These are phyloP conservation scores for Rhododendron simsii DNA, from an alignment of 148 eudicot species.

Conservation along the genomic window DNA sequence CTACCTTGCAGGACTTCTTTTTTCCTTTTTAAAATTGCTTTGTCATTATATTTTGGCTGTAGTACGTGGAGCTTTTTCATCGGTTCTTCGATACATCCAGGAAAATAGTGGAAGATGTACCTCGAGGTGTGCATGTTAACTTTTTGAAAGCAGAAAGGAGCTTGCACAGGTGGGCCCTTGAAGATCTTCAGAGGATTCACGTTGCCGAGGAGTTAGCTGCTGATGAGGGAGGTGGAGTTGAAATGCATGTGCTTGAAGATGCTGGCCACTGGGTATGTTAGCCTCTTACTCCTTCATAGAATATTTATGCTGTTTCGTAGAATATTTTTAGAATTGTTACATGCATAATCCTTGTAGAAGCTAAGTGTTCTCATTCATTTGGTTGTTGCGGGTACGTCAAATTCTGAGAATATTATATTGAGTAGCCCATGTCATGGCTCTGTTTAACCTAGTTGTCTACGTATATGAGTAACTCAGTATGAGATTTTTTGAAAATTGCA, in stretches of 20 bases:
- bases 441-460: background rate
- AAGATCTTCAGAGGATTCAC: conserved; percentile 82
- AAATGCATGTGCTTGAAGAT: conserved; percentile 97
- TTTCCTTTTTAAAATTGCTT: background rate
- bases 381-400: background rate
- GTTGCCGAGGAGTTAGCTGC: conserved; percentile 82
- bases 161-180: conserved; percentile 90
- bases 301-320: background rate
- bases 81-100: conserved; percentile 27
- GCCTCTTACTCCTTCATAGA: background rate
- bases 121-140: conserved; percentile 85
- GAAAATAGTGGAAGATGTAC: conserved; percentile 85
- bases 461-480: background rate
- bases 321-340: background rate
- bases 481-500: background rate
- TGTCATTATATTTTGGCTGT: background rate
- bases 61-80: background rate
- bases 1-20: background rate
- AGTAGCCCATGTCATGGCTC: background rate
- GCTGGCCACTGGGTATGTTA: conserved; percentile 90
- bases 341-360: background rate
- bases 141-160: conserved; percentile 96
- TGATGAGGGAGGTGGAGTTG: conserved; percentile 84
- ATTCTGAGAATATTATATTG: background rate
- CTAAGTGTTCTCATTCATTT: background rate